Evolutionary conservation across 495 filamentous ascomycete genomes (phyloP).

Genomic region (Lentithecium fluviatile): DNA sequence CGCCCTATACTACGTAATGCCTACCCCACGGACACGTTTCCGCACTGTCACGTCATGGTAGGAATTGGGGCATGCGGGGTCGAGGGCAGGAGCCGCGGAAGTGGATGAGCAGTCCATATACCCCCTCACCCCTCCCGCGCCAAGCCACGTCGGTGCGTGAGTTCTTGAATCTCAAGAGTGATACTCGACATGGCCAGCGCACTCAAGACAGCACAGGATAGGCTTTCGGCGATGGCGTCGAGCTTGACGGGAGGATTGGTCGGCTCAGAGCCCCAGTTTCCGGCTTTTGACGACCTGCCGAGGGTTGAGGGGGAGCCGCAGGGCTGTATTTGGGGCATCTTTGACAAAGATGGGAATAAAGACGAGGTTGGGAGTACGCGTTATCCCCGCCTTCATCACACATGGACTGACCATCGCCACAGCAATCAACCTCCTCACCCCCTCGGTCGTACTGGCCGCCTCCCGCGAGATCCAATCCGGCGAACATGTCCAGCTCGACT

Average conservation of each 20-base stretch:
- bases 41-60: no score
- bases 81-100: no score
- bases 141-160: no score
- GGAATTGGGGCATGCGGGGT: no score
- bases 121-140: no score
- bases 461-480: conserved; percentile 53
- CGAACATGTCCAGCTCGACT: conserved; percentile 50
- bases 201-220: conserved; percentile 21
- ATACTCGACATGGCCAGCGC: not conserved
- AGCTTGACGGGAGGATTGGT: conserved; percentile 11
- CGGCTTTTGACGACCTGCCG: conserved; percentile 59
- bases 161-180: not conserved
- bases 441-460: conserved; percentile 51
- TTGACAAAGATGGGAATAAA: conserved; percentile 60
- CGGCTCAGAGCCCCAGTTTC: conserved; percentile 23
- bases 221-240: conserved; percentile 11
- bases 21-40: no score
- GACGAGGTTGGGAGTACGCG: conserved; percentile 53
- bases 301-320: conserved; percentile 59
- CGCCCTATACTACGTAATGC: no score
- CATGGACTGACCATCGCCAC: not conserved
- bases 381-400: not conserved
- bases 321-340: conserved; percentile 66
- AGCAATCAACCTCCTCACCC: conserved; percentile 56
- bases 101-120: no score